Base-by-base conservation (phyloP, 305 asterid species). In the Solanum aculeatissimum region DNA sequence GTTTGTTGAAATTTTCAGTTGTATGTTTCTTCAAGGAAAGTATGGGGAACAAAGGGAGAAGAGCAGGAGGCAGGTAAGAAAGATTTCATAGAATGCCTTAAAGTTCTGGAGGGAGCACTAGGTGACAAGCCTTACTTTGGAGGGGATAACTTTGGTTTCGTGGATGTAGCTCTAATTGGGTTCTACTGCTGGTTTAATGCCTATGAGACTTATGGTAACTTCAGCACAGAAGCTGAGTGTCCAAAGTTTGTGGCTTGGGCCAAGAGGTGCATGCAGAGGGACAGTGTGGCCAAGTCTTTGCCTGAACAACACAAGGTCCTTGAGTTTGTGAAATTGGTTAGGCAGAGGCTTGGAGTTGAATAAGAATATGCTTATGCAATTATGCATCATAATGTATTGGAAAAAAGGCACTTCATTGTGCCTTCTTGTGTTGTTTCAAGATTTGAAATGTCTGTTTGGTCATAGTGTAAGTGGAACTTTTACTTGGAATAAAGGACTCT, bases 171-270 rank as follows among this genome's bases (percentile, higher is more conserved):
- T 53, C 80, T 88, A 2, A 74, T 88, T 35, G 83, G 84, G n/a
- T 83, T 80, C 19, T 82, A 74, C 40, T 21, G 80, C 23, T 86
- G 91, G 91, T 87, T 90, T 82, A 14, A 83, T 49, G 57, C 86
- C 18, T 85, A 60, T 49, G 91, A 88, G 85, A 85, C 58, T 15
- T 83, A 16, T n/a, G 88, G 88, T 2, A 45, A 84, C 35, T 87
- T 87, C 47, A 88, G 85, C 21, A 69, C 69, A 1, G 90, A 84
- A 13, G 49, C 69, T 27, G 89, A 85, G 84, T 83, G 84, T 53
- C 90, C 90, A 4, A 90, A 84, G 83, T 69, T 87, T 0, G 42
- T 79, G 19, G 82, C 86, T 25, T 88, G 91, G 91, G 88, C 85
- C 10, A 88, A 87, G 80, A 85, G 85, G 55, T 87, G 91, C 75